Percentiles rank a stretch among this genome's conserved stretches.
phyloP scores from a whole-genome alignment of 2,329 filamentous ascomycete genomes.

The Sporothrix euskadiensis region DNA sequence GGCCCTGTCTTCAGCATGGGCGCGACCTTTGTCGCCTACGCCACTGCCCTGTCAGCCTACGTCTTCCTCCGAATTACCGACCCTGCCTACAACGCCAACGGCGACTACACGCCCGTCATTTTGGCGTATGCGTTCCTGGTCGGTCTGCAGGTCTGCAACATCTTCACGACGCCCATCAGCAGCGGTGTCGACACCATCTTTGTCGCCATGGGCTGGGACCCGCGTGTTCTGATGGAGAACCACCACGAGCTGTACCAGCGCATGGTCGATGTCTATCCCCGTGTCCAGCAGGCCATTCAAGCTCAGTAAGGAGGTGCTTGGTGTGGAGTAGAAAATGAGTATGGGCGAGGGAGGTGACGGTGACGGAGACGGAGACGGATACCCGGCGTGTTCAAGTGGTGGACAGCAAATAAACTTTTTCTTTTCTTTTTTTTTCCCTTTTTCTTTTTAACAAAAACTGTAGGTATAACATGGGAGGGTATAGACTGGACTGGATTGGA shows the following conservation, averaged over 20 bases:
- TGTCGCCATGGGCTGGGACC: constrained; percentile 71
- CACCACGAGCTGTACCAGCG: constrained; percentile 79
- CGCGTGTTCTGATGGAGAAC: constrained; percentile 72
- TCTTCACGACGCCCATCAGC: constrained; percentile 81
- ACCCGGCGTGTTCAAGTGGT: not conserved
- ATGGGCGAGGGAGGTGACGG: not conserved
- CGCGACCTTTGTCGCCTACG: constrained; percentile 78
- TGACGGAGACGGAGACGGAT: not conserved
- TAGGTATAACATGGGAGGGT: not conserved
- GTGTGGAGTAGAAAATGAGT: not conserved
- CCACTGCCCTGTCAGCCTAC: constrained; percentile 78
- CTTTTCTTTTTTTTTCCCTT: not conserved
- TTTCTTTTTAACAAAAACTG: not conserved
- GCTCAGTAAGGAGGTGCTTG: not conserved
- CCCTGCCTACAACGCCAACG: constrained; percentile 71
- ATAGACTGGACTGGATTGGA: not conserved
- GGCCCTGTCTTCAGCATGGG: constrained; percentile 75
- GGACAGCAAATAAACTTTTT: not conserved
- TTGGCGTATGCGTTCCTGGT: constrained; percentile 87
- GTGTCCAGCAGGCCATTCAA: constrained; percentile 75
- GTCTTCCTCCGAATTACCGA: constrained; percentile 82
- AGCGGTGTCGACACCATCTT: constrained; percentile 93
- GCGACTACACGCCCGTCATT: constrained; percentile 72
- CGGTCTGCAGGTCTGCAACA: constrained; percentile 83
- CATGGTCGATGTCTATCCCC: constrained; percentile 80